Base-by-base conservation (phyloP, 1,139 yeast species). In the Suhomyces terraborum region DNA sequence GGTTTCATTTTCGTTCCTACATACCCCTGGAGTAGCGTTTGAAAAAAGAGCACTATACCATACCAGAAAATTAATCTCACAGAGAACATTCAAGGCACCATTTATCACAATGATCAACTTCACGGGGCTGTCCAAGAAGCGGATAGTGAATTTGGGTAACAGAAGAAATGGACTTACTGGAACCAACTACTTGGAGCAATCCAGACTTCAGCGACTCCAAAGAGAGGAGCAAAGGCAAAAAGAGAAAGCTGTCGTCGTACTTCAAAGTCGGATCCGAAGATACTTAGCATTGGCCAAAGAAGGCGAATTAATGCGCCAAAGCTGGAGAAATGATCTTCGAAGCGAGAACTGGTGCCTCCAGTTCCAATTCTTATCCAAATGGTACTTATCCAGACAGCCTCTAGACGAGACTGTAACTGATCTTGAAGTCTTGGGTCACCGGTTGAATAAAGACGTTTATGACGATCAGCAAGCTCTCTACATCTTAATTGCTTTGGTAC, bases 101-200 rank as follows among this genome's bases (percentile, higher is more conserved):
- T 23, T 24, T 17, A 23, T 17, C 27, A 22, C 26, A 12, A 73
- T 73, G 78, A 46, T 75, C 34, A 82, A 84, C 62, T 85, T 85
- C 62, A 80, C 82, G 4, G 94, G 94, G 2, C 77, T 76, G 43
- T 74, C 75, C 4, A 73, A 71, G 50, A 75, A 78, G 49, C 68
- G 96, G 43, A 77, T 75, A 29, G 84, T 91, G 49, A 89, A 91
- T 58, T 69, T 89, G 35, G 94, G 96, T 3, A 85, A 85, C 32
- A 62, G 68, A 17, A 57, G 63, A 36, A 50, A 56, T 36, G 55
- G 59, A 5, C 37, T 20, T 14, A 26, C 38, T 7, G 35, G 45
- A 12, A 71, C 41, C 58, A 61, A 30, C 66, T 66, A 80, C 45
- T 64, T 91, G 16, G 79, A 77, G 47, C 79, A 75, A 47, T 81